Conservation (phyloP, 495 filamentous ascomycete species). For the Hyaloscypha finlandica region DNA sequence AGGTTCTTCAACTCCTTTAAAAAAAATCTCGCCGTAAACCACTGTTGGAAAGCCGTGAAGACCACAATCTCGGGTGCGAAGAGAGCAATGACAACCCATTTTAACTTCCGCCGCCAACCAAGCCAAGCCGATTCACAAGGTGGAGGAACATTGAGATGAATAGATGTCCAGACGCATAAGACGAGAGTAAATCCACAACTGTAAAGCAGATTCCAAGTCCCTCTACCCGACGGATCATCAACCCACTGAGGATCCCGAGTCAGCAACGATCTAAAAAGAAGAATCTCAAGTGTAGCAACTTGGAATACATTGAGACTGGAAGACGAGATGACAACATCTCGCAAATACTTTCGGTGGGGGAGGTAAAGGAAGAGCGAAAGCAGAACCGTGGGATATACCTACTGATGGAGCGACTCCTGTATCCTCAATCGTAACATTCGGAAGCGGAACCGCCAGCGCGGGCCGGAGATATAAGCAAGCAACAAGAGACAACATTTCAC, state of each 20-base stretch:
- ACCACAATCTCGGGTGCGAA: constrained; percentile 39
- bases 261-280: no score
- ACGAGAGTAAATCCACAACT: constrained; percentile 42
- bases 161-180: constrained; percentile 43
- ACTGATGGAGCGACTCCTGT: no score
- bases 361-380: no score
- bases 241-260: neutral
- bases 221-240: neutral
- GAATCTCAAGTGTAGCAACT: no score
- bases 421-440: no score
- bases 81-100: constrained; percentile 36
- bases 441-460: no score
- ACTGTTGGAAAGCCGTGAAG: constrained; percentile 32
- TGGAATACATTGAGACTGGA: no score
- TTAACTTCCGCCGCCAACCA: constrained; percentile 7
- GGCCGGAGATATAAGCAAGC: no score
- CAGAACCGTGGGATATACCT: no score
- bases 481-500: no score
- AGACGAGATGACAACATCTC: no score
- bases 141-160: constrained; percentile 44
- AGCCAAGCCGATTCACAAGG: neutral
- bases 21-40: neutral
- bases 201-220: neutral
- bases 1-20: neutral
- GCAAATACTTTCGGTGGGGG: no score